phyloP scores from a whole-genome alignment of 2,329 filamentous ascomycete species.

The Colletotrichum aenigma region DNA sequence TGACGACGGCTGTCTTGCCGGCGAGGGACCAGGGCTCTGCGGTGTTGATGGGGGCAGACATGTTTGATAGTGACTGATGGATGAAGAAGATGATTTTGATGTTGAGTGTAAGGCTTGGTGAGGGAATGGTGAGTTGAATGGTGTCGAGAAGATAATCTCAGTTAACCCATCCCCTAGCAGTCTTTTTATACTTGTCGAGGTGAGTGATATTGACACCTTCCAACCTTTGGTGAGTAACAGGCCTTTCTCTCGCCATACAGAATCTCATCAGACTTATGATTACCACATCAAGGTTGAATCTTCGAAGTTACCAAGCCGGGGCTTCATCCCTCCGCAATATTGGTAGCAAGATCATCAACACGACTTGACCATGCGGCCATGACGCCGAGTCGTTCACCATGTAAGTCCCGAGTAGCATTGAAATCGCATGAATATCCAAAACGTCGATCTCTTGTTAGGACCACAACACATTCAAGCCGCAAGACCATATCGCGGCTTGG shows the following conservation, averaged over 20 bases:
- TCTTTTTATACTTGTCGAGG: neutral
- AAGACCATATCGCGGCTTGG: neutral
- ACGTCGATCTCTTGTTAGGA: neutral
- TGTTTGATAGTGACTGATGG: rapidly evolving
- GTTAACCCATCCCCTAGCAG: rapidly evolving
- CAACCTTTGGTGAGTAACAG: neutral
- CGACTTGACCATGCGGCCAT: neutral
- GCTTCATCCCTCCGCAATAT: neutral
- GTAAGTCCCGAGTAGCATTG: neutral
- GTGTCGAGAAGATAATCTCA: neutral
- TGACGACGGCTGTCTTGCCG: conserved; percentile 1
- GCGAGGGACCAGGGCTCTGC: neutral
- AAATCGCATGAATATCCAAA: neutral
- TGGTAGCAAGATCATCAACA: neutral
- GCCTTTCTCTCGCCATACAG: neutral
- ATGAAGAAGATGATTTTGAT: rapidly evolving
- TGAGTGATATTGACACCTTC: rapidly evolving
- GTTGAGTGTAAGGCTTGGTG: neutral
- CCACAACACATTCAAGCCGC: neutral
- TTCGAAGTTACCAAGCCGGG: neutral
- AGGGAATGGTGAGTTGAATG: neutral
- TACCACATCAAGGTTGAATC: neutral
- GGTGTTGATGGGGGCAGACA: neutral
- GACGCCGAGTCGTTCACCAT: neutral
- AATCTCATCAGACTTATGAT: neutral